These are phyloP conservation scores for Entophlyctis luteolus DNA, from an alignment of 192 early-diverging fungal genomes.

Conservation along the genomic window DNA sequence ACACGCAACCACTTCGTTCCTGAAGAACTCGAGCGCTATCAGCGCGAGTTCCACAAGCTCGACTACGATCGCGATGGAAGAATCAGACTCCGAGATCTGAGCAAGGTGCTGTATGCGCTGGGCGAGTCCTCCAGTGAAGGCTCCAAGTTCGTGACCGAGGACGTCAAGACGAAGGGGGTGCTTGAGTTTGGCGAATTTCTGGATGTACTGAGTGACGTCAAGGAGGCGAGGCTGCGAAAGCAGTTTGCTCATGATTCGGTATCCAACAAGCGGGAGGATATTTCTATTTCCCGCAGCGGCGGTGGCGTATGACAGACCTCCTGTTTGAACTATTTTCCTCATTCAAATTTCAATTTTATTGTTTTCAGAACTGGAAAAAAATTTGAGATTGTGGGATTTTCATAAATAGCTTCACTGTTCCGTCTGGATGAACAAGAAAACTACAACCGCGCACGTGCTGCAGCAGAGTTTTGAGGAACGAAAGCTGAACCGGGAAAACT, in stretches of 20 bases:
- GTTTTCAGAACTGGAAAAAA: too few relatives aligned
- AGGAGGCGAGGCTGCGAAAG: not conserved
- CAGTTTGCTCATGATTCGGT: not conserved
- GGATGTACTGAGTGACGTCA: slow-evolving; percentile 44
- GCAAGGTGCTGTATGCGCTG: slow-evolving; percentile 44
- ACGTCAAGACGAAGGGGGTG: slow-evolving; percentile 45
- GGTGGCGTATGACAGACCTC: slow-evolving; percentile 27
- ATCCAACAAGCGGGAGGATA: not conserved
- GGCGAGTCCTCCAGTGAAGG: too few relatives aligned
- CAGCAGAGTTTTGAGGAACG: too few relatives aligned
- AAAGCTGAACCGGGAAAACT: slow-evolving; percentile 8
- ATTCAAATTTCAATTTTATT: too few relatives aligned
- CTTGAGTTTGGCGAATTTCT: slow-evolving; percentile 74
- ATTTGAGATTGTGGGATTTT: too few relatives aligned
- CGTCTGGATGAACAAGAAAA: too few relatives aligned
- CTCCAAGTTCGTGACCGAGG: slow-evolving; percentile 21
- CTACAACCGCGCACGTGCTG: too few relatives aligned
- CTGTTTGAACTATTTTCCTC: too few relatives aligned
- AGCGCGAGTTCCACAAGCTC: slow-evolving; percentile 51
- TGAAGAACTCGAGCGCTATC: slow-evolving; percentile 58
- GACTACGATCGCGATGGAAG: slow-evolving; percentile 57
- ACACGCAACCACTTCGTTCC: slow-evolving; percentile 60
- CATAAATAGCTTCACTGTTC: too few relatives aligned
- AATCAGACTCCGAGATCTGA: slow-evolving; percentile 52
- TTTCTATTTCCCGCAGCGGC: not conserved